Evolutionary conservation across 805 yeast species (phyloP).

Genomic region (Pichia scutulata): DNA sequence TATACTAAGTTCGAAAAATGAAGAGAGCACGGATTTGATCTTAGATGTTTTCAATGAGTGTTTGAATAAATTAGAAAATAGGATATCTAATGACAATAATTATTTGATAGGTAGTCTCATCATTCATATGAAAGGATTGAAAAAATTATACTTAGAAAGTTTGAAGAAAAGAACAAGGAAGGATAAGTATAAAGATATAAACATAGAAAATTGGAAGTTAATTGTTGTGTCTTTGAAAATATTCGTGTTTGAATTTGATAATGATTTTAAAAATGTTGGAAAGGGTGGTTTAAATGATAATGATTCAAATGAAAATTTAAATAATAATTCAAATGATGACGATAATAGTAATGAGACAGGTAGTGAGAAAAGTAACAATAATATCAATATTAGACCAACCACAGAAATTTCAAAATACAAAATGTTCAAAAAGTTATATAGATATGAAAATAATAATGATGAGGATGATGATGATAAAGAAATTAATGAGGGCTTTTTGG

Average conservation of each 20-base stretch:
- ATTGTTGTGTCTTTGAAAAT: neutral
- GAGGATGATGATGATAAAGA: neutral
- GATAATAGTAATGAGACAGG: neutral
- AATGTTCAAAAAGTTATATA: neutral
- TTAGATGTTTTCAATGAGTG: neutral
- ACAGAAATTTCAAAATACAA: neutral
- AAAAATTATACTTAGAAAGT: neutral
- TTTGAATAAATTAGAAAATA: neutral
- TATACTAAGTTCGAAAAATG: neutral
- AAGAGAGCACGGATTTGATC: neutral
- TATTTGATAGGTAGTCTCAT: neutral
- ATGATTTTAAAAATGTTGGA: neutral
- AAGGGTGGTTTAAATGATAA: neutral
- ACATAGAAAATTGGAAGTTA: neutral
- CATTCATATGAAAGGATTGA: conserved; percentile 1
- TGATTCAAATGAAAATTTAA: neutral
- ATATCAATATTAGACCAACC: too few species aligned
- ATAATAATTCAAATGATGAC: neutral
- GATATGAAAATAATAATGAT: neutral
- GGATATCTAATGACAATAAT: neutral
- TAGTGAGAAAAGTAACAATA: too few species aligned
- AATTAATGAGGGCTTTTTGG: neutral
- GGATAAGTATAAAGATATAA: neutral
- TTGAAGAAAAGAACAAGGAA: neutral
- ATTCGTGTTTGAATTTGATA: neutral